These are phyloP conservation scores for Fagus sylvatica DNA, from an alignment of 306 rosid genomes.

Conservation along the genomic window DNA sequence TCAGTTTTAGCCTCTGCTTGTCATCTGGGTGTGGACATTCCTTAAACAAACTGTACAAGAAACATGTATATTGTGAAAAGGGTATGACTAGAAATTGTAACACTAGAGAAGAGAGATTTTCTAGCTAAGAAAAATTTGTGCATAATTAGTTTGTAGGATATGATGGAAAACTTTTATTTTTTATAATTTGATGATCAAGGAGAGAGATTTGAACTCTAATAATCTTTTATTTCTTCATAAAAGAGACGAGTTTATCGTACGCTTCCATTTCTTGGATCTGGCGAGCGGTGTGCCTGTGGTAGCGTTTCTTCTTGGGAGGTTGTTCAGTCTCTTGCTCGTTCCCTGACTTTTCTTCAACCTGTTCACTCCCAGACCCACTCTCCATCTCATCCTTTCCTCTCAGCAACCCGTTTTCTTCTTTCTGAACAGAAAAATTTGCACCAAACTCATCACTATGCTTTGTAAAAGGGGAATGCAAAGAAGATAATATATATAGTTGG, in stretches of 20 bases:
- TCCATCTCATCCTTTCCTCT: constrained; percentile 82
- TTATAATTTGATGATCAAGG: no score
- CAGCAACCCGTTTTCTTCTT: constrained; percentile 66
- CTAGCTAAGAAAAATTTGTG: no score
- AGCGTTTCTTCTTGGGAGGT: constrained; percentile 74
- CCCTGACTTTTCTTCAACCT: constrained; percentile 68
- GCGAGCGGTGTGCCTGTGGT: constrained; percentile 91
- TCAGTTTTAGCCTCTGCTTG: constrained; percentile 80
- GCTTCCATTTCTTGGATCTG: constrained; percentile 99
- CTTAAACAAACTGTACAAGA: constrained; percentile 69
- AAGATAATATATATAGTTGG: no score
- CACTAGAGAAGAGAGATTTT: not conserved
- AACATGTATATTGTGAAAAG: not conserved
- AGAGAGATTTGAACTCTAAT: not conserved
- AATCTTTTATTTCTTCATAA: no score
- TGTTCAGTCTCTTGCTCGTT: constrained; percentile 67
- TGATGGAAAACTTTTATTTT: no score
- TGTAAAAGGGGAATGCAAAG: not conserved
- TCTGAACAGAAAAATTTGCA: constrained; percentile 35
- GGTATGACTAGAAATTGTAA: not conserved
- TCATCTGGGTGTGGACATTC: constrained; percentile 99
- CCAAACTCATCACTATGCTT: not conserved
- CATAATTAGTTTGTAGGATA: no score
- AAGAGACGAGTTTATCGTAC: constrained; percentile 24
- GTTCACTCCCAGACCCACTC: constrained; percentile 85